phyloP scores from a whole-genome alignment of 768 basidiomycete genomes.

The Heimioporus sp. region DNA sequence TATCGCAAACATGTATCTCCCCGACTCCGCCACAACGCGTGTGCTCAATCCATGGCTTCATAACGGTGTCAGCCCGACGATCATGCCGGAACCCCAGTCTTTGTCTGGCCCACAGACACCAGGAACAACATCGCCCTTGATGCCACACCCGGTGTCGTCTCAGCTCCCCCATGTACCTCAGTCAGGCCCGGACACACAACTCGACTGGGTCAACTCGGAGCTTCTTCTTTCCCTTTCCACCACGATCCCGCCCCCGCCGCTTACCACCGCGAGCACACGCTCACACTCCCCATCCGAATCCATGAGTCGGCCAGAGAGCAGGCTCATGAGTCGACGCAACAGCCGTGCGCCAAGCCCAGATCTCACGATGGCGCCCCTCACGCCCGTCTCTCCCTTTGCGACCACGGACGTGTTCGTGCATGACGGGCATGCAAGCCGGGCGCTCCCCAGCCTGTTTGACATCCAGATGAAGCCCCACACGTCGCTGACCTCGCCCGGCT shows the following conservation, averaged over 20 bases:
- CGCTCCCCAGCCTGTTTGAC: constrained; percentile 50
- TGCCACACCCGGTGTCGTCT: constrained; percentile 28
- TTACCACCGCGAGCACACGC: constrained; percentile 13
- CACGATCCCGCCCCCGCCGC: constrained; percentile 26
- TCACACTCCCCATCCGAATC: constrained; percentile 24
- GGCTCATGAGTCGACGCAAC: constrained; percentile 32
- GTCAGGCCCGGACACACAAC: constrained; percentile 43
- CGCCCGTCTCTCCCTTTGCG: constrained; percentile 6
- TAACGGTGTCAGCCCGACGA: constrained; percentile 40
- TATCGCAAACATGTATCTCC: constrained; percentile 73
- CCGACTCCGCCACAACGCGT: constrained; percentile 60
- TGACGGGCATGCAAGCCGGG: constrained; percentile 48
- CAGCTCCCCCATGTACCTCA: constrained; percentile 43
- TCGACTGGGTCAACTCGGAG: constrained; percentile 86
- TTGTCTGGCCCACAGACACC: constrained; percentile 19
- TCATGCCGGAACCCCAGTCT: constrained; percentile 12
- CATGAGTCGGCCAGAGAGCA: constrained; percentile 25
- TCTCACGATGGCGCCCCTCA: constrained; percentile 8
- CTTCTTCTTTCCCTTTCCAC: constrained; percentile 64
- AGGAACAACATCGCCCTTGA: constrained; percentile 40
- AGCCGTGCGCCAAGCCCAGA: constrained; percentile 64
- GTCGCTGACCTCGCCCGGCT: constrained; percentile 40
- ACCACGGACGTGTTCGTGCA: constrained; percentile 51
- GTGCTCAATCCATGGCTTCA: constrained; percentile 63
- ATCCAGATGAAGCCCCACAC: constrained; percentile 65